Evolutionary conservation across 768 basidiomycete genomes (phyloP).

Genomic region (Lyophyllum shimeji): DNA sequence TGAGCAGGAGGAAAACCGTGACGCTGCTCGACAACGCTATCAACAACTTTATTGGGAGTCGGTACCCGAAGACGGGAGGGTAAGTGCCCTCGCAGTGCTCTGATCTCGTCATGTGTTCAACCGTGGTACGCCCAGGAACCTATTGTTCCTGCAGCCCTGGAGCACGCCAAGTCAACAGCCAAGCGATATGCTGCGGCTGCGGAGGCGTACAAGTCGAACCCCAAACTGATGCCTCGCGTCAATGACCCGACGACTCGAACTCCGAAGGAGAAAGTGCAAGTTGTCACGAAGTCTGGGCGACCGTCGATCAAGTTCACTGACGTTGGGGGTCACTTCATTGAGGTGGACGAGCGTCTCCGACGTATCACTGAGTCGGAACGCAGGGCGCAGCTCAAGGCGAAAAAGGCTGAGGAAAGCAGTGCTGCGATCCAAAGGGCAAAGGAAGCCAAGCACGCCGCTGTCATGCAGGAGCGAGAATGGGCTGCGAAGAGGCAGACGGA

Average conservation of each 20-base stretch:
- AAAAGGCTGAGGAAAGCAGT: slow-evolving; percentile 24
- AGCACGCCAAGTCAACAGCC: slow-evolving; percentile 42
- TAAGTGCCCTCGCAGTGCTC: slow-evolving; percentile 27
- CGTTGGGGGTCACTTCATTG: slow-evolving; percentile 69
- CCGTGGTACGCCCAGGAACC: slow-evolving; percentile 47
- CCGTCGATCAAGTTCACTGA: slow-evolving; percentile 69
- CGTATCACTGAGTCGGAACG: slow-evolving; percentile 52
- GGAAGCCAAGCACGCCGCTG: neutral
- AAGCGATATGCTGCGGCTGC: slow-evolving; percentile 31
- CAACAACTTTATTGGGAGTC: slow-evolving; percentile 81
- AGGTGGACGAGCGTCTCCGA: slow-evolving; percentile 50
- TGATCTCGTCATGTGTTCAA: neutral
- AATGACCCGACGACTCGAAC: slow-evolving; percentile 38
- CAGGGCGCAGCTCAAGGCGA: slow-evolving; percentile 32
- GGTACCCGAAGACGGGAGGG: slow-evolving; percentile 64
- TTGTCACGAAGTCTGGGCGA: slow-evolving; percentile 43
- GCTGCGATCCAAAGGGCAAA: no score
- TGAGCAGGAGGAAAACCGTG: slow-evolving; percentile 54
- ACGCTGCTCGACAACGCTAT: slow-evolving; percentile 61
- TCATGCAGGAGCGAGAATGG: neutral
- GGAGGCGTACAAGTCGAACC: slow-evolving; percentile 37
- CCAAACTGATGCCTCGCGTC: slow-evolving; percentile 36
- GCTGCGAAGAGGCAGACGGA: no score
- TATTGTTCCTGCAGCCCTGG: slow-evolving; percentile 55
- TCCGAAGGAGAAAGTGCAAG: slow-evolving; percentile 32